Evolutionary conservation across 2,329 filamentous ascomycete genomes (phyloP).

Genomic region (Plenodomus lindquistii): DNA sequence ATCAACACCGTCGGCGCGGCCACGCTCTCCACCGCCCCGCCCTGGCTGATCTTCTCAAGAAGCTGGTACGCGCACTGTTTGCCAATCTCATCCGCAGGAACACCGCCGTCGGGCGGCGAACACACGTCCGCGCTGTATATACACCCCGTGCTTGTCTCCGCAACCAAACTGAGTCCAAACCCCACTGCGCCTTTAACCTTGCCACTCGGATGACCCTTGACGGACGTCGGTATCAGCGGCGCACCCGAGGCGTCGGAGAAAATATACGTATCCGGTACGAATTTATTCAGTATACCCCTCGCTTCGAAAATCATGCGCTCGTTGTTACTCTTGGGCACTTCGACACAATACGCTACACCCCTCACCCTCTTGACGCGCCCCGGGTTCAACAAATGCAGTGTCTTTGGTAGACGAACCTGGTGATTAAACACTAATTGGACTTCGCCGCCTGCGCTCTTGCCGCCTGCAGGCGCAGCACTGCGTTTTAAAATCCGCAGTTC

Average conservation of each 20-base stretch:
- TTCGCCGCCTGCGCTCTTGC: conserved; percentile 81
- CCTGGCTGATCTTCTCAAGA: conserved; percentile 77
- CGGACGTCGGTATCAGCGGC: conserved; percentile 67
- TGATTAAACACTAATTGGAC: conserved; percentile 94
- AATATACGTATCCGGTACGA: conserved; percentile 88
- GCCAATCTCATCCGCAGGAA: conserved; percentile 88
- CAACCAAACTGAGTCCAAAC: conserved; percentile 87
- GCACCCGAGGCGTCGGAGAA: conserved; percentile 70
- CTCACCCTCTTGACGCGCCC: conserved; percentile 86
- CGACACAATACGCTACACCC: conserved; percentile 91
- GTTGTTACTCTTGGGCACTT: conserved; percentile 91
- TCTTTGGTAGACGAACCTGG: conserved; percentile 92
- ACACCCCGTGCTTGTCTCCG: conserved; percentile 85
- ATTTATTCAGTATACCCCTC: conserved; percentile 78
- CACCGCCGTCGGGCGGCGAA: conserved; percentile 74
- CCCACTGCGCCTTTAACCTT: conserved; percentile 74
- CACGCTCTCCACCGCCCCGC: conserved; percentile 76
- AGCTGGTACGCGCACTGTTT: conserved; percentile 86
- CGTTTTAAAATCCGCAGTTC: conserved; percentile 81
- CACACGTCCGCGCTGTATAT: conserved; percentile 85
- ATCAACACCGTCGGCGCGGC: conserved; percentile 76
- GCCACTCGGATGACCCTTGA: conserved; percentile 63
- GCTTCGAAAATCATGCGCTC: conserved; percentile 92
- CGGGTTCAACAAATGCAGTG: conserved; percentile 81
- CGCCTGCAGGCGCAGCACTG: conserved; percentile 69